Evolutionary conservation across 164 flowering plant species (phyloP).

Genomic region (Stephania japonica): DNA sequence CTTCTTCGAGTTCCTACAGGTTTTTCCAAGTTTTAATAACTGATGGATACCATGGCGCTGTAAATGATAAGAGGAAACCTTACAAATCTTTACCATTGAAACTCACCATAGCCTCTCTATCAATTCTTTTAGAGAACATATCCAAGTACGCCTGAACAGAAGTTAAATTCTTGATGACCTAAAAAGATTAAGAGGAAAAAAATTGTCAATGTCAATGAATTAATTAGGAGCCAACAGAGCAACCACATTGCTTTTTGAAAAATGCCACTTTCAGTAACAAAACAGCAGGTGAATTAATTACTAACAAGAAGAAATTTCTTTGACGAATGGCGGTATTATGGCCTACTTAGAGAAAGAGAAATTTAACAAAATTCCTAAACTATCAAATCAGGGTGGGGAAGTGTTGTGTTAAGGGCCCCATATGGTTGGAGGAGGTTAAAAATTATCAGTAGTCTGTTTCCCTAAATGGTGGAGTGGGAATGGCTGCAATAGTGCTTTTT

Average conservation of each 20-base stretch:
- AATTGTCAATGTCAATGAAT: not conserved
- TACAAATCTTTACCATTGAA: not conserved
- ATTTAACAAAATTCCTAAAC: no score
- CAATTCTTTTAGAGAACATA: conserved; percentile 50
- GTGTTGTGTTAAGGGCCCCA: no score
- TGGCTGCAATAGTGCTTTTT: no score
- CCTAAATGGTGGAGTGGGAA: no score
- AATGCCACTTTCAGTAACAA: not conserved
- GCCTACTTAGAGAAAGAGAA: no score
- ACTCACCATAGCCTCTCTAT: conserved; percentile 53
- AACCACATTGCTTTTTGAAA: not conserved
- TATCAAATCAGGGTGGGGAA: no score
- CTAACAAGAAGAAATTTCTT: not conserved
- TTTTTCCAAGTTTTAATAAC: conserved; percentile 3
- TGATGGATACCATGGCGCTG: not conserved
- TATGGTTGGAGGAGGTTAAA: no score
- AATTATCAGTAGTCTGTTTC: no score
- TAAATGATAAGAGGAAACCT: not conserved
- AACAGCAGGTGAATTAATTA: not conserved
- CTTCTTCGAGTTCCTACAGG: conserved; percentile 75
- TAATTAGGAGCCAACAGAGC: not conserved
- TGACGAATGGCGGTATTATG: no score
- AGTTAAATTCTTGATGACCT: conserved; percentile 68
- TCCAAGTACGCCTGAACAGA: conserved; percentile 63
- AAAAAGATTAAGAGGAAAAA: conserved; percentile 9